phyloP scores from a whole-genome alignment of 2,329 filamentous ascomycete species.

The Calycina herbarum region DNA sequence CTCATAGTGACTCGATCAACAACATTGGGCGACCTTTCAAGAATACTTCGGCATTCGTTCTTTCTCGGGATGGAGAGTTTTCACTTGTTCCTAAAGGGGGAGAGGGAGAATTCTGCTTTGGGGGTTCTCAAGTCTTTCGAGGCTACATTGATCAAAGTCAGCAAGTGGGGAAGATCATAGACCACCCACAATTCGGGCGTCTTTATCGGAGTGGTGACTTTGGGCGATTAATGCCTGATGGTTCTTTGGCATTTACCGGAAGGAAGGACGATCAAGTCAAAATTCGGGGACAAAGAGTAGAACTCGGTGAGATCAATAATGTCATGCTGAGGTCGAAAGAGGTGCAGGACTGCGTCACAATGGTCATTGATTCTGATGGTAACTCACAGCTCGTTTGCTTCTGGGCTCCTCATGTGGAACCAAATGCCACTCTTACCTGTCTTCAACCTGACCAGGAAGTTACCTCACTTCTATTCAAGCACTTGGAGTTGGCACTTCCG shows the following conservation, averaged over 20 bases:
- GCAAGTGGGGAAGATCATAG: conserved; percentile 66
- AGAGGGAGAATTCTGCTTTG: conserved; percentile 83
- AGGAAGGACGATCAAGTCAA: conserved; percentile 80
- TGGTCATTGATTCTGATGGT: conserved; percentile 51
- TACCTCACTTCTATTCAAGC: conserved; percentile 52
- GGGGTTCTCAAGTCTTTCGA: conserved; percentile 75
- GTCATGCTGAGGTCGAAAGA: conserved; percentile 52
- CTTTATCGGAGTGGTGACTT: conserved; percentile 83
- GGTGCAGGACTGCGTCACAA: conserved; percentile 62
- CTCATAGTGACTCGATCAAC: conserved; percentile 57
- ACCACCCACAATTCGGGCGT: conserved; percentile 67
- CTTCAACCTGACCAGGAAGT: conserved; percentile 41
- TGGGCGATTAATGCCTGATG: conserved; percentile 75
- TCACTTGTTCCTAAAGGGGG: conserved; percentile 66
- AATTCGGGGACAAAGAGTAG: conserved; percentile 76
- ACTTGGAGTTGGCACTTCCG: conserved; percentile 59
- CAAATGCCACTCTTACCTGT: conserved; percentile 22
- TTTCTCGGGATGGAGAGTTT: conserved; percentile 45
- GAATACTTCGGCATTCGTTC: conserved; percentile 65
- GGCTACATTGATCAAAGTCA: conserved; percentile 71
- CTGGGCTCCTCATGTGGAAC: conserved; percentile 52
- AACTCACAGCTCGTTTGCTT: conserved; percentile 65
- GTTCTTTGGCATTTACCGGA: conserved; percentile 71
- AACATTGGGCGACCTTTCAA: conserved; percentile 75
- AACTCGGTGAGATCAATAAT: conserved; percentile 73